These are phyloP conservation scores for Rhodotorula graminis DNA, from an alignment of 768 basidiomycete species.

Conservation along the genomic window DNA sequence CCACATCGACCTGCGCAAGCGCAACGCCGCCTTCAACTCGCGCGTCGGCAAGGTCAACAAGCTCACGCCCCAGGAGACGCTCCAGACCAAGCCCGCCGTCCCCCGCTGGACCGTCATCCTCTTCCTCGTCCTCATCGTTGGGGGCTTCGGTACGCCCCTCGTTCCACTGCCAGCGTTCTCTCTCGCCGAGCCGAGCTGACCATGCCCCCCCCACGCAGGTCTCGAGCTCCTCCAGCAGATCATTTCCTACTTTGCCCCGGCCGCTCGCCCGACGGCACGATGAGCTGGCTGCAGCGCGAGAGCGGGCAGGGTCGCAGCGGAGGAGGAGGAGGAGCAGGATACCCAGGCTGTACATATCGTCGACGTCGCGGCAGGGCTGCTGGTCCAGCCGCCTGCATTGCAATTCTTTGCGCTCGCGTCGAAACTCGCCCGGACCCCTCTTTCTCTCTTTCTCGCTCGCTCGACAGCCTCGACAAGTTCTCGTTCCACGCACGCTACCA, in stretches of 20 bases:
- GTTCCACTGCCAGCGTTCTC: neutral
- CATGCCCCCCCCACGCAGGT: neutral
- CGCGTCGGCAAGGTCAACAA: slow-evolving; percentile 27
- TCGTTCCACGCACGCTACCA: neutral
- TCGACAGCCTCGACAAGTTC: neutral
- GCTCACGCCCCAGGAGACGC: neutral
- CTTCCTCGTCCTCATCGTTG: neutral
- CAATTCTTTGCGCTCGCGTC: neutral
- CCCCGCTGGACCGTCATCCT: slow-evolving; percentile 3
- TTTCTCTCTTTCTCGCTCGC: too few relatives aligned
- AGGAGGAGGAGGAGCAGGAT: neutral
- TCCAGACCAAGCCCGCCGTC: slow-evolving; percentile 2
- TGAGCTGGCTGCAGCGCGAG: neutral
- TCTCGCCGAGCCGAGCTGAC: neutral
- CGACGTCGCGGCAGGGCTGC: neutral
- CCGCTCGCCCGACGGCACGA: too few relatives aligned
- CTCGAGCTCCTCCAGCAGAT: slow-evolving; percentile 26
- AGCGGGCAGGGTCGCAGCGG: neutral
- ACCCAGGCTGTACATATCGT: neutral
- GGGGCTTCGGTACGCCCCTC: slow-evolving; percentile 21
- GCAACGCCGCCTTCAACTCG: slow-evolving; percentile 28
- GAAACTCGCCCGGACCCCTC: too few relatives aligned
- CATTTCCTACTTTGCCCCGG: slow-evolving; percentile 11
- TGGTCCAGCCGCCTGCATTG: neutral
- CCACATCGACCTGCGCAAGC: slow-evolving; percentile 31